A percentile compares a stretch with the other conserved stretches of the same genome.
phyloP scores from a whole-genome alignment of 257 asterid species.

The Anisodus acutangulus region DNA sequence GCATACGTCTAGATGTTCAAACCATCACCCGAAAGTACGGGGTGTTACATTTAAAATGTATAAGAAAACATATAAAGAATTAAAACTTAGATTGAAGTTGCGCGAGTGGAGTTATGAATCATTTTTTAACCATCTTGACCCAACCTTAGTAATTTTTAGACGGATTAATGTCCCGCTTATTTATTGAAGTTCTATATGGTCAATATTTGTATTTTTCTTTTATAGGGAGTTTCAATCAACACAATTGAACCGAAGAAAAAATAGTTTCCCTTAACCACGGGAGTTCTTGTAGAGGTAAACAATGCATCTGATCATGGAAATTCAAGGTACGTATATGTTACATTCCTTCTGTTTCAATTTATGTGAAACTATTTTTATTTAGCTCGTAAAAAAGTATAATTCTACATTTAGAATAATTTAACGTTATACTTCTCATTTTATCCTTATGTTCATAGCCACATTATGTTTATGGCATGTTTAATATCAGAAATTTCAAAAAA shows the following conservation, averaged over 20 bases:
- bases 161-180: too few relatives aligned
- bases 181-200: not conserved
- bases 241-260: slow-evolving; percentile 44
- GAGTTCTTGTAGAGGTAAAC: slow-evolving; percentile 45
- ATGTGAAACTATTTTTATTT: not conserved
- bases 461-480: not conserved
- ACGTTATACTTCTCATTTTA: too few relatives aligned
- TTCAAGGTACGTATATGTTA: slow-evolving; percentile 45
- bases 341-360: not conserved
- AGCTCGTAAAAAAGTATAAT: too few relatives aligned
- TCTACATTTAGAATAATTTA: too few relatives aligned
- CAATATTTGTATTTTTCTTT: not conserved
- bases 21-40: too few relatives aligned
- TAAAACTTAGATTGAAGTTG: too few relatives aligned
- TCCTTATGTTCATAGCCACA: not conserved
- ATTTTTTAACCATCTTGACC: not conserved
- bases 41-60: too few relatives aligned
- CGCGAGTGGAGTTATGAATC: too few relatives aligned
- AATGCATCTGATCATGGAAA: slow-evolving; percentile 36
- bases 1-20: too few relatives aligned
- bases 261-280: slow-evolving; percentile 57
- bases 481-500: not conserved
- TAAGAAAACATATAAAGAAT: too few relatives aligned
- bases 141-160: too few relatives aligned
- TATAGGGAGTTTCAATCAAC: slow-evolving; percentile 55